These are phyloP conservation scores for Trypanosoma melophagium DNA, from an alignment of 208 protist species.

Conservation along the genomic window DNA sequence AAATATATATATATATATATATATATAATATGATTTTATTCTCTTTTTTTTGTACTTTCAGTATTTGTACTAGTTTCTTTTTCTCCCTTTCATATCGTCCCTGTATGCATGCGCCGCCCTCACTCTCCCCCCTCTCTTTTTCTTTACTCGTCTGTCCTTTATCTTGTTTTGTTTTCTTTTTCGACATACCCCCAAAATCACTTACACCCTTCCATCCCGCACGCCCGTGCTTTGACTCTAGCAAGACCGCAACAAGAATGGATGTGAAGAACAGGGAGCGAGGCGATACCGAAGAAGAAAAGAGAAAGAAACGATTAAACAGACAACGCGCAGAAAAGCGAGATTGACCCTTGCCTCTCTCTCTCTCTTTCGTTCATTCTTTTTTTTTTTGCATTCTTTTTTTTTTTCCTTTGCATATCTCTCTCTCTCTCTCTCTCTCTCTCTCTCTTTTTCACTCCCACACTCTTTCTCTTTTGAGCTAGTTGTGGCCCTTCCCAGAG, in stretches of 20 bases:
- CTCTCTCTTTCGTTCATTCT: slow-evolving; percentile 3
- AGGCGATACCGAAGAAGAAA: no score
- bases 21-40: slow-evolving; percentile 7
- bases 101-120: neutral
- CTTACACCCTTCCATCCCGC: neutral
- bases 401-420: neutral
- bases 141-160: neutral
- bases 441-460: neutral
- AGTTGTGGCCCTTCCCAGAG: slow-evolving; percentile 24
- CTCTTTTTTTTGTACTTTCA: neutral
- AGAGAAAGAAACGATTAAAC: no score
- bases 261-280: no score
- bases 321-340: no score
- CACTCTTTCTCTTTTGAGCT: neutral
- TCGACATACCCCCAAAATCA: neutral
- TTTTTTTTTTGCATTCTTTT: slow-evolving; percentile 8
- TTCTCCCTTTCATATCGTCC: neutral
- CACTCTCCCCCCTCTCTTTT: neutral
- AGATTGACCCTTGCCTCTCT: neutral
- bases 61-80: slow-evolving; percentile 5
- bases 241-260: no score
- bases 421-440: slow-evolving; percentile 6
- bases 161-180: slow-evolving; percentile 11
- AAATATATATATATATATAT: slow-evolving; percentile 17
- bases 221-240: no score